These are phyloP conservation scores for Neofusicoccum kwambonambiense DNA, from an alignment of 2,329 filamentous ascomycete species.

Conservation along the genomic window DNA sequence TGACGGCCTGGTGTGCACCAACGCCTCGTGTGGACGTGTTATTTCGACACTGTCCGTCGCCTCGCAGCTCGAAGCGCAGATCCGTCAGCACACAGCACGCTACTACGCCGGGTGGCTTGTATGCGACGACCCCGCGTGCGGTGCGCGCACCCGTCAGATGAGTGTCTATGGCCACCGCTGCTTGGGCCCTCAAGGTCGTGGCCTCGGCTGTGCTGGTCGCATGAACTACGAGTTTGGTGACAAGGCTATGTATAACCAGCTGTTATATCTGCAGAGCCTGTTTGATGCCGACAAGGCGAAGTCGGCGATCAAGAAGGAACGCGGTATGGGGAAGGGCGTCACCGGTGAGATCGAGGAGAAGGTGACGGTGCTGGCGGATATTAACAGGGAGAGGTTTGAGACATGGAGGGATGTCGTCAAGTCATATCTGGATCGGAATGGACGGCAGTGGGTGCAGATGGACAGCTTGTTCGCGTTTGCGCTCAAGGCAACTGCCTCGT, in stretches of 20 bases:
- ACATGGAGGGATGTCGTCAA: slow-evolving; percentile 77
- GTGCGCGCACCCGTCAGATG: slow-evolving; percentile 84
- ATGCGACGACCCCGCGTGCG: slow-evolving; percentile 86
- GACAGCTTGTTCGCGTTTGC: slow-evolving; percentile 74
- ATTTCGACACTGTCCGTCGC: slow-evolving; percentile 73
- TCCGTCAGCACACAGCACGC: slow-evolving; percentile 71
- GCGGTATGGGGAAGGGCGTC: slow-evolving; percentile 28
- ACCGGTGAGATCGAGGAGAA: slow-evolving; percentile 60
- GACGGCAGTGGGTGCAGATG: slow-evolving; percentile 91
- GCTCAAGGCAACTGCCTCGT: slow-evolving; percentile 27
- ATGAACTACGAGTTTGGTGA: slow-evolving; percentile 89
- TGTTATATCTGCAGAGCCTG: slow-evolving; percentile 79
- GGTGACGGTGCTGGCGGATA: slow-evolving; percentile 66
- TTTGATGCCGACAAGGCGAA: slow-evolving; percentile 81
- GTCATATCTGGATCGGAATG: slow-evolving; percentile 83
- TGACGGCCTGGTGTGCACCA: slow-evolving; percentile 71
- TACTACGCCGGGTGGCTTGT: slow-evolving; percentile 94
- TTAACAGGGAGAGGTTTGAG: slow-evolving; percentile 77
- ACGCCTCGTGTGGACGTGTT: slow-evolving; percentile 59
- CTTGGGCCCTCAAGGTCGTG: slow-evolving; percentile 81
- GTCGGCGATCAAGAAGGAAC: slow-evolving; percentile 35
- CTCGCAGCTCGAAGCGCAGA: slow-evolving; percentile 81
- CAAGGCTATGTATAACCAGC: slow-evolving; percentile 90
- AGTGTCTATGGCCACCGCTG: slow-evolving; percentile 89
- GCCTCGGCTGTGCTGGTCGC: slow-evolving; percentile 76